Conservation (phyloP, 2,329 filamentous ascomycete genomes). For the Cyclaneusma minus region DNA sequence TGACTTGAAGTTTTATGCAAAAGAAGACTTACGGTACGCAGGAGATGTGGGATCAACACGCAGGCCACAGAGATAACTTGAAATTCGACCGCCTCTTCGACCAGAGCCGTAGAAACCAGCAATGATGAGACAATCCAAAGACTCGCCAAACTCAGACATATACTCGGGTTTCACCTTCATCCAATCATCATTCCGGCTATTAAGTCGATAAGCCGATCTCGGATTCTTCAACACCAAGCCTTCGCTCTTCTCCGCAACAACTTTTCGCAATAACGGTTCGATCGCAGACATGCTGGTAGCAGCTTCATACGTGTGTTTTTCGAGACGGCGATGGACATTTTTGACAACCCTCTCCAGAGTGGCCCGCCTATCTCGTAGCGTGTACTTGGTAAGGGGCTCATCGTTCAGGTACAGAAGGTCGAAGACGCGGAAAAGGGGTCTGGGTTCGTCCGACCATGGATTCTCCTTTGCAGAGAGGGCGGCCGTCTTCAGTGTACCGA, state of each 20-base stretch:
- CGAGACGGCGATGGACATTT: constrained; percentile 58
- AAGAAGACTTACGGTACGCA: too few species aligned
- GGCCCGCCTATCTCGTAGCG: constrained; percentile 61
- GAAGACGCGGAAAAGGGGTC: constrained; percentile 74
- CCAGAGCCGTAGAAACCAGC: constrained; percentile 90
- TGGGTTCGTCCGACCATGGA: constrained; percentile 40
- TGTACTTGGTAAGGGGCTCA: constrained; percentile 63
- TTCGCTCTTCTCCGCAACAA: constrained; percentile 77
- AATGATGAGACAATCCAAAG: constrained; percentile 75
- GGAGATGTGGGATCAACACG: constrained; percentile 61
- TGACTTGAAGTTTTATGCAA: too few species aligned
- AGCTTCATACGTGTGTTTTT: constrained; percentile 60
- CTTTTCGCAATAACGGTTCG: constrained; percentile 62
- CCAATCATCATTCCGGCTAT: constrained; percentile 89
- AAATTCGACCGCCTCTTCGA: constrained; percentile 63
- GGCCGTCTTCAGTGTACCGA: constrained; percentile 86
- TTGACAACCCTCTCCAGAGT: constrained; percentile 60
- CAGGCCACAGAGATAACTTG: constrained; percentile 82
- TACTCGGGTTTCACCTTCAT: constrained; percentile 98
- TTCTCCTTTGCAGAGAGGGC: constrained; percentile 68
- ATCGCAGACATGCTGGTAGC: constrained; percentile 57
- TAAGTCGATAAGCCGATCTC: constrained; percentile 68
- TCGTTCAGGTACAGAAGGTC: constrained; percentile 86
- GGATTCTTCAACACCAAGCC: constrained; percentile 92
- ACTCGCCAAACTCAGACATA: constrained; percentile 91